Conservation (phyloP, 345 rosid species). For the Xanthoceras sorbifolium region DNA sequence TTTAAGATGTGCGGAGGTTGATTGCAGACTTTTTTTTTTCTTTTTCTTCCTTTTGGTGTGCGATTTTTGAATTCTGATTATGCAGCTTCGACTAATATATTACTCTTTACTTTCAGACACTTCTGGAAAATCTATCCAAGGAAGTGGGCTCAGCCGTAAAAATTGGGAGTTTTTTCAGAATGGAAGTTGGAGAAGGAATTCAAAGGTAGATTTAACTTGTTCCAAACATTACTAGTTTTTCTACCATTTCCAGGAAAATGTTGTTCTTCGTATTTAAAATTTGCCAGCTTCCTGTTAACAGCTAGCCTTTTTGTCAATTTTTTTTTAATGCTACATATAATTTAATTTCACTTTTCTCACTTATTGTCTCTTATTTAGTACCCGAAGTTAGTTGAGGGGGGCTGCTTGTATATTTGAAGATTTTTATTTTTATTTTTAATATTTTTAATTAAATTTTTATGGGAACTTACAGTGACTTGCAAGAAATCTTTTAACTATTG, state of each 20-base stretch:
- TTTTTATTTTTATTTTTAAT: too few species aligned
- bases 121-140: conserved; percentile 65
- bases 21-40: background rate
- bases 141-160: conserved; percentile 82
- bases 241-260: conserved; percentile 4
- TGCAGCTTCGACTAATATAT: conserved; percentile 10
- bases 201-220: conserved; percentile 55
- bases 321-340: background rate
- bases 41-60: background rate
- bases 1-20: background rate
- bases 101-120: conserved; percentile 43
- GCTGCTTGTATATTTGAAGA: background rate
- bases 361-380: background rate
- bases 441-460: too few species aligned
- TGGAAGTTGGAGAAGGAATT: conserved; percentile 98
- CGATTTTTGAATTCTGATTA: background rate
- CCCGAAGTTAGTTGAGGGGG: background rate
- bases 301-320: too few species aligned
- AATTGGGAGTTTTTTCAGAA: conserved; percentile 77
- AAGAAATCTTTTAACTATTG: background rate
- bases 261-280: background rate
- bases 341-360: background rate
- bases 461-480: too few species aligned
- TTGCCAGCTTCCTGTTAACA: too few species aligned
- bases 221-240: background rate